phyloP scores from a whole-genome alignment of 1,284 basidiomycete genomes.

The Inonotus obliquus region DNA sequence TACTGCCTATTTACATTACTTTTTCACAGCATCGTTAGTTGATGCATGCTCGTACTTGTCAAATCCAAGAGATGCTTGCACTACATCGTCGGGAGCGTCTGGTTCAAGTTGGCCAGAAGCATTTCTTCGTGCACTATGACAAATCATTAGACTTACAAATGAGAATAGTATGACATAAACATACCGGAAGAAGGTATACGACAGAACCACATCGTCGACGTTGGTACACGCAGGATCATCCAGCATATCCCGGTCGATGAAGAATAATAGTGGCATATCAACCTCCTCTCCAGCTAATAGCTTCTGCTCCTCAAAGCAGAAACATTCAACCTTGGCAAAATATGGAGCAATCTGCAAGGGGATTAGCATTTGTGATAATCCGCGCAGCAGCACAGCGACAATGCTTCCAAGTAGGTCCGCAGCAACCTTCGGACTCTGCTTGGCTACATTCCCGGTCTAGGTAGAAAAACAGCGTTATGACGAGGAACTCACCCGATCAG shows the following conservation, averaged over 20 bases:
- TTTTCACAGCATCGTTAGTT: constrained; percentile 21
- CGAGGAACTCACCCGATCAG: constrained; percentile 68
- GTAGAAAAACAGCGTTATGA: too few relatives aligned
- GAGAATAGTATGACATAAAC: constrained; percentile 22
- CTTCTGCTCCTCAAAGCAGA: constrained; percentile 99
- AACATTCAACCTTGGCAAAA: constrained; percentile 99
- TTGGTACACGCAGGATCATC: constrained; percentile 87
- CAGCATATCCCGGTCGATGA: constrained; percentile 95
- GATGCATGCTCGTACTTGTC: constrained; percentile 49
- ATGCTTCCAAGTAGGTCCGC: neutral
- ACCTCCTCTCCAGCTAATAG: constrained; percentile 95
- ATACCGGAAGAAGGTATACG: constrained; percentile 96
- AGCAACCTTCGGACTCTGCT: neutral
- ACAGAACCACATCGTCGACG: constrained; percentile 89
- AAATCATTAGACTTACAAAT: neutral
- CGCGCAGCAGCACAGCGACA: neutral
- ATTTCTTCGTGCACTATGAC: constrained; percentile 70
- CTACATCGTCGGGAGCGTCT: constrained; percentile 74
- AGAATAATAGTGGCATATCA: constrained; percentile 97
- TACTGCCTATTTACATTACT: neutral
- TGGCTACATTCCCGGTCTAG: too few relatives aligned
- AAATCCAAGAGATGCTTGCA: constrained; percentile 77
- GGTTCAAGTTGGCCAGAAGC: constrained; percentile 78
- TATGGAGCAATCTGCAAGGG: constrained; percentile 84
- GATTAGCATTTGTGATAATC: neutral